Evolutionary conservation across 2,329 filamentous ascomycete genomes (phyloP).

Genomic region (Trichophaea hybrida): DNA sequence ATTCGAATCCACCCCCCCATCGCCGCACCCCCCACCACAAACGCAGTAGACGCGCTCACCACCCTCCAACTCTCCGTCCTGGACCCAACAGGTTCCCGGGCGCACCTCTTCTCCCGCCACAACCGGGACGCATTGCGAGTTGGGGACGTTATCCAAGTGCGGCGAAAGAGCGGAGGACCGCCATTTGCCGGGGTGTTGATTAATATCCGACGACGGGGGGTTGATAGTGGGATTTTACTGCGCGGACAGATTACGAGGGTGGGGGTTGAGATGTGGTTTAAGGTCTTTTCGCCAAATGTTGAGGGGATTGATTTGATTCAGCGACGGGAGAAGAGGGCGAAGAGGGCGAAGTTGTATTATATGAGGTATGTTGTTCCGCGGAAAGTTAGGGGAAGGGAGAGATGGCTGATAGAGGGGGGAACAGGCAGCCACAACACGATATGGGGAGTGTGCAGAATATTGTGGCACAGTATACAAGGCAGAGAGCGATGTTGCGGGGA

Average conservation of each 20-base stretch:
- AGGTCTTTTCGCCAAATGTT: conserved; percentile 81
- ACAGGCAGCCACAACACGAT: conserved; percentile 63
- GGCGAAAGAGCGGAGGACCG: conserved; percentile 54
- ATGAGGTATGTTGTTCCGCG: conserved; percentile 47
- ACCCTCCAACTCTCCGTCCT: conserved; percentile 55
- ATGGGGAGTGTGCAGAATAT: conserved; percentile 71
- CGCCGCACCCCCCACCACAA: conserved; percentile 42
- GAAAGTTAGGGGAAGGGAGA: neutral
- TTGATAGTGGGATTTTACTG: conserved; percentile 77
- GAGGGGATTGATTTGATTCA: conserved; percentile 88
- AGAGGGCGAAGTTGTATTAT: conserved; percentile 77
- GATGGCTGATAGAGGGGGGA: conserved; percentile 7
- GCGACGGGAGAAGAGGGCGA: conserved; percentile 62
- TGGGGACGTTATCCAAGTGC: conserved; percentile 84
- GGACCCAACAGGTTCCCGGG: conserved; percentile 73
- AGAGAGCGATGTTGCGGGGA: conserved; percentile 13
- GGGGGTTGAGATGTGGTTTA: conserved; percentile 94
- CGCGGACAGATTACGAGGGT: conserved; percentile 74
- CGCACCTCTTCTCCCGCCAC: conserved; percentile 60
- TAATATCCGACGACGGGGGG: conserved; percentile 70
- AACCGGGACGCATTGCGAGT: conserved; percentile 68
- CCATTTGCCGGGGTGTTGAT: conserved; percentile 82
- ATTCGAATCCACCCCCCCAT: conserved; percentile 41
- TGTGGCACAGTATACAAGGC: conserved; percentile 49
- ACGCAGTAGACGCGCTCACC: conserved; percentile 56